phyloP scores from a whole-genome alignment of 768 basidiomycete species.

The Agaricus subrufescens region DNA sequence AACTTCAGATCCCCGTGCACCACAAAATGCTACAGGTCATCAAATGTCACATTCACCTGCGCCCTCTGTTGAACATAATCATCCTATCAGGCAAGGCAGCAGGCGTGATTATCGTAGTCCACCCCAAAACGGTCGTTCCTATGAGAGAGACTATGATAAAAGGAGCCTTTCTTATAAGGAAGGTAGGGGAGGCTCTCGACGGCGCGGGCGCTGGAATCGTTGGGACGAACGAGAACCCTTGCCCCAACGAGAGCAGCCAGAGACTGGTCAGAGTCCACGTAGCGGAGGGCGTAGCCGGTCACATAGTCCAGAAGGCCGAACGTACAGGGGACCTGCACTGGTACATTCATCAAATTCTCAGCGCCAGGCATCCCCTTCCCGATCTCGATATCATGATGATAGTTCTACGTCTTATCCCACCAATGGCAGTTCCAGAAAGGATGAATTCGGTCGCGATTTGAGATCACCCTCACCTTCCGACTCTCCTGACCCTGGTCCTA shows the following conservation, averaged over 20 bases:
- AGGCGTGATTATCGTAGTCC: slow-evolving; percentile 44
- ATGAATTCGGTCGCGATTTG: slow-evolving; percentile 86
- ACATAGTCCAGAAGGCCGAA: slow-evolving; percentile 65
- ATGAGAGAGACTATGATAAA: slow-evolving; percentile 47
- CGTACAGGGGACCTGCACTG: slow-evolving; percentile 44
- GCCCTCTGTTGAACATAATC: not conserved
- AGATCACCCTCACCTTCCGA: slow-evolving; percentile 46
- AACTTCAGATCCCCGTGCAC: slow-evolving; percentile 7
- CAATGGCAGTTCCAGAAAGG: slow-evolving; percentile 40
- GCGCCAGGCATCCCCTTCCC: slow-evolving; percentile 32
- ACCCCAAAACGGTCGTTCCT: slow-evolving; percentile 37
- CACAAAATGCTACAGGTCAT: slow-evolving; percentile 7
- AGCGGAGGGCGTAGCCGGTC: slow-evolving; percentile 63
- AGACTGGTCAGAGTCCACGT: slow-evolving; percentile 32
- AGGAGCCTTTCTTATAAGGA: slow-evolving; percentile 48
- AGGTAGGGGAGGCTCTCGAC: slow-evolving; percentile 49
- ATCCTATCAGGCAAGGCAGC: not conserved
- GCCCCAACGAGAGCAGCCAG: slow-evolving; percentile 37
- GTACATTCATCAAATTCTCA: slow-evolving; percentile 55
- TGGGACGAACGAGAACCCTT: slow-evolving; percentile 62
- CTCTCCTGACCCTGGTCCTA: slow-evolving; percentile 13
- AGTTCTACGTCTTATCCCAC: slow-evolving; percentile 3
- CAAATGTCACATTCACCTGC: slow-evolving; percentile 15
- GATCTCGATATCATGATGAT: slow-evolving; percentile 21
- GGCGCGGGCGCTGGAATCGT: slow-evolving; percentile 43